Conservation (phyloP, 306 rosid genomes). For the Cicer yamashitae region DNA sequence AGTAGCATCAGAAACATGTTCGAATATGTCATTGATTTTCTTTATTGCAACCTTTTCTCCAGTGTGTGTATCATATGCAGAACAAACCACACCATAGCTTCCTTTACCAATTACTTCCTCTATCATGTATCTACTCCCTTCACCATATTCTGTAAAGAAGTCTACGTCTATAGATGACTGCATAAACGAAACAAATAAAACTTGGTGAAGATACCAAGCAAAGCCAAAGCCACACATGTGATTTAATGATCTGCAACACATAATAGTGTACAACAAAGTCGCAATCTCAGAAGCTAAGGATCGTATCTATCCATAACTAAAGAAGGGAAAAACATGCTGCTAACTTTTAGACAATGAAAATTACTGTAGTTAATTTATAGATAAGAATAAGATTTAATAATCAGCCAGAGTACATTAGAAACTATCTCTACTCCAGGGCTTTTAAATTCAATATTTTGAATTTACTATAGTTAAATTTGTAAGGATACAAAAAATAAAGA, state of each 20-base stretch:
- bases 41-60: constrained; percentile 98
- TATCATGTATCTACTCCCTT: constrained; percentile 94
- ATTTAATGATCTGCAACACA: constrained; percentile 18
- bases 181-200: constrained; percentile 45
- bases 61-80: constrained; percentile 89
- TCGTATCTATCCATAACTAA: not conserved
- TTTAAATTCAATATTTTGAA: not conserved
- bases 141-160: constrained; percentile 98
- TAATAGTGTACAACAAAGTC: not conserved
- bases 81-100: constrained; percentile 98
- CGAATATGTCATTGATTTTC: constrained; percentile 96
- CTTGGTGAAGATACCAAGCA: constrained; percentile 30
- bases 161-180: constrained; percentile 91
- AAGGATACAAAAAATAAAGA: not conserved
- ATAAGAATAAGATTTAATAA: not conserved
- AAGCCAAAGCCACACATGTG: constrained; percentile 5
- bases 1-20: constrained; percentile 98
- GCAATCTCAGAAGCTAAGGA: not conserved
- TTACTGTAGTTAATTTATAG: no score
- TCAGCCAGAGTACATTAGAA: no score
- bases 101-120: constrained; percentile 99
- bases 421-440: no score
- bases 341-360: not conserved
- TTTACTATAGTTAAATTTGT: not conserved
- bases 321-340: not conserved